Percentiles rank a stretch among this genome's conserved stretches.
These are phyloP conservation scores for Suillus sp. DNA, from an alignment of 768 basidiomycete genomes.

Conservation along the genomic window DNA sequence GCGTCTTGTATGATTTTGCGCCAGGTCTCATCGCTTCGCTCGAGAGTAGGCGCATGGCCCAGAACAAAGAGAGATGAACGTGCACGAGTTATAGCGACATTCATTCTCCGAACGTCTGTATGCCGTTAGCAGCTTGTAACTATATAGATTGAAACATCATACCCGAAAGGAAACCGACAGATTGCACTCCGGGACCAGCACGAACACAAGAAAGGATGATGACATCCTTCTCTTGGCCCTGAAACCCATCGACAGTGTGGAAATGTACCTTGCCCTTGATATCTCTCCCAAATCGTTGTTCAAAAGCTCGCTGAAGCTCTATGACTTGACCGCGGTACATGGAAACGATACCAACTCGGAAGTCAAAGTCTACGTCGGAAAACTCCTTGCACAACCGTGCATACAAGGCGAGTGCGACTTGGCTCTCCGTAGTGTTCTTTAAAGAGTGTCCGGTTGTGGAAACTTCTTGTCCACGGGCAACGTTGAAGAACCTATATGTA, in stretches of 20 bases:
- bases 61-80: slow-evolving; percentile 93
- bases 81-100: slow-evolving; percentile 97
- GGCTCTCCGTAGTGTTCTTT: slow-evolving; percentile 73
- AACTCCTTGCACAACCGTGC: slow-evolving; percentile 68
- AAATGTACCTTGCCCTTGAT: slow-evolving; percentile 81
- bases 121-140: slow-evolving; percentile 9
- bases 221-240: slow-evolving; percentile 98
- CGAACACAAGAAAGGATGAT: slow-evolving; percentile 98
- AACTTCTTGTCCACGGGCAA: slow-evolving; percentile 65
- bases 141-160: slow-evolving; percentile 14
- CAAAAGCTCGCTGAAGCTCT: slow-evolving; percentile 73
- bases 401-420: slow-evolving; percentile 78
- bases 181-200: slow-evolving; percentile 80
- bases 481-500: slow-evolving; percentile 88
- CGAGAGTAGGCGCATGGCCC: slow-evolving; percentile 87
- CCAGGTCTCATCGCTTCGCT: slow-evolving; percentile 84
- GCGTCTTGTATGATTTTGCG: slow-evolving; percentile 77
- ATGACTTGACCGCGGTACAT: slow-evolving; percentile 93
- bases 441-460: slow-evolving; percentile 62
- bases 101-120: slow-evolving; percentile 85
- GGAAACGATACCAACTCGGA: slow-evolving; percentile 73
- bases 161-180: slow-evolving; percentile 90
- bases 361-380: slow-evolving; percentile 52
- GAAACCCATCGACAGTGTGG: slow-evolving; percentile 98
- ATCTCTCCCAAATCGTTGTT: slow-evolving; percentile 66